Conservation (phyloP, 1,284 basidiomycete species). For the Wolfiporia cocos region DNA sequence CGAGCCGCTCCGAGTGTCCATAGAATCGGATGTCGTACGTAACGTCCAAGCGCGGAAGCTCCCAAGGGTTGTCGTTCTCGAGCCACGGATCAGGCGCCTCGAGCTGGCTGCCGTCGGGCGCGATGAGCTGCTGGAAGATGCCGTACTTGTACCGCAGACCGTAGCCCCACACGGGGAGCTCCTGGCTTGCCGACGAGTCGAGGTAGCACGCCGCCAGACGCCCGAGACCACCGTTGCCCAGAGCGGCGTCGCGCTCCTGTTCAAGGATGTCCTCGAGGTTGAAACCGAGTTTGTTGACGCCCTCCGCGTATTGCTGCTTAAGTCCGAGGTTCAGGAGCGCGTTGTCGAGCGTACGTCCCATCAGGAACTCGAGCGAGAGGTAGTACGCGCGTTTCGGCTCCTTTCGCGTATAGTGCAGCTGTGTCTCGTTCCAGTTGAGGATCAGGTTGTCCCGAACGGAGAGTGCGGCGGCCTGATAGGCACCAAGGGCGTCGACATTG, state of each 20-base stretch:
- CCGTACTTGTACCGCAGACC: conserved; percentile 87
- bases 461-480: conserved; percentile 77
- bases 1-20: conserved; percentile 67
- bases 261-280: conserved; percentile 82
- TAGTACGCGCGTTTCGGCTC: conserved; percentile 86
- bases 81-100: conserved; percentile 95
- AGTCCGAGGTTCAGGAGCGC: conserved; percentile 80
- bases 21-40: conserved; percentile 82
- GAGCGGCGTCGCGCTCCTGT: conserved; percentile 83
- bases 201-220: conserved; percentile 93
- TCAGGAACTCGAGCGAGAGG: conserved; percentile 83
- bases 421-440: conserved; percentile 78
- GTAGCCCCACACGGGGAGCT: conserved; percentile 85
- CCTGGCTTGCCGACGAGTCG: conserved; percentile 78
- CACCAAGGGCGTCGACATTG: conserved; percentile 79
- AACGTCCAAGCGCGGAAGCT: conserved; percentile 82
- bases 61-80: conserved; percentile 84
- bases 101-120: conserved; percentile 75
- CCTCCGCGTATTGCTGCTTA: conserved; percentile 67
- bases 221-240: conserved; percentile 87
- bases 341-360: conserved; percentile 81
- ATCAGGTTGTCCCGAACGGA: conserved; percentile 84
- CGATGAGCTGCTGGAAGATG: conserved; percentile 92
- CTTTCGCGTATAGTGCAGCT: conserved; percentile 62
- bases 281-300: conserved; percentile 76